Conservation (phyloP, 2,329 filamentous ascomycete genomes). For the Clonostachys byssicola region DNA sequence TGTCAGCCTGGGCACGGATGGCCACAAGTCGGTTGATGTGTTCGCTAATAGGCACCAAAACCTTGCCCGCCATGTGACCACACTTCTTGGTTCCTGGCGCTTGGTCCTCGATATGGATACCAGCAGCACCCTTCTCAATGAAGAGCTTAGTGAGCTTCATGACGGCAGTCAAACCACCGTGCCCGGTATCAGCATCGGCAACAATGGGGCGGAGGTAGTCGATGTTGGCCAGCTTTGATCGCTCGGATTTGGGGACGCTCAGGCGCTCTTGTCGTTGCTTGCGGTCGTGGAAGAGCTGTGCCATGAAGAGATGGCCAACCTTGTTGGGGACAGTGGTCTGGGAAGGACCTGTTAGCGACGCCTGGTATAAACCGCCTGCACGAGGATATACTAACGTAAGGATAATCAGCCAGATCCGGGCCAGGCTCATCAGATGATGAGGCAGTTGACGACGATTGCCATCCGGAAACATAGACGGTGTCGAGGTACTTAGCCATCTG, state of each 20-base stretch:
- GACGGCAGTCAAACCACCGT: slow-evolving; percentile 94
- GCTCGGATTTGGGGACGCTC: slow-evolving; percentile 69
- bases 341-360: background rate
- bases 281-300: slow-evolving; percentile 98
- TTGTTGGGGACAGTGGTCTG: slow-evolving; percentile 98
- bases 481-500: slow-evolving; percentile 99
- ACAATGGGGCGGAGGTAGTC: slow-evolving; percentile 96
- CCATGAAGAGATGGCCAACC: slow-evolving; percentile 95
- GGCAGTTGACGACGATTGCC: slow-evolving; percentile 96
- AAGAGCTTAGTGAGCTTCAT: slow-evolving; percentile 99
- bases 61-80: slow-evolving; percentile 98
- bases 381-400: slow-evolving; percentile 59
- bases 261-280: slow-evolving; percentile 97
- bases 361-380: background rate
- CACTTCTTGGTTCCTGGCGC: slow-evolving; percentile 99
- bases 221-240: slow-evolving; percentile 69
- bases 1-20: slow-evolving; percentile 95
- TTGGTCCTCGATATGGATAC: slow-evolving; percentile 98
- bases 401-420: slow-evolving; percentile 96
- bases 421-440: slow-evolving; percentile 94
- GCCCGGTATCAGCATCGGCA: slow-evolving; percentile 94
- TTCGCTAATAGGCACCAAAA: slow-evolving; percentile 92
- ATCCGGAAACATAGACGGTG: slow-evolving; percentile 97
- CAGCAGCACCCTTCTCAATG: slow-evolving; percentile 91
- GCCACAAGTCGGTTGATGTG: slow-evolving; percentile 97